A percentile compares a stretch with the other conserved stretches of the same genome.
phyloP scores from a whole-genome alignment of 495 filamentous ascomycete genomes.

The Penicillium cosmopolitanum region DNA sequence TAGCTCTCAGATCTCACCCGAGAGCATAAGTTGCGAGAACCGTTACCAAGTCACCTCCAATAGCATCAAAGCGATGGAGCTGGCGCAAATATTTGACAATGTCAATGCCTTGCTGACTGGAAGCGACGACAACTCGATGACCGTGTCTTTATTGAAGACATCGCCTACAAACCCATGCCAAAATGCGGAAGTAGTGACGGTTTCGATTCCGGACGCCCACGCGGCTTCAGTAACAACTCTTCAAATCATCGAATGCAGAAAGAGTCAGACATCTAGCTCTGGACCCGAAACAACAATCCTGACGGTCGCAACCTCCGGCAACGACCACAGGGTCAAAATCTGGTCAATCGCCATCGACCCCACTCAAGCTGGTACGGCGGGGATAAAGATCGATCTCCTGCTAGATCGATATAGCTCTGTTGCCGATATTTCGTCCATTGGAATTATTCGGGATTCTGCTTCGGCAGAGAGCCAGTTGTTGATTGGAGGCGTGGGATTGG shows the following conservation, averaged over 20 bases:
- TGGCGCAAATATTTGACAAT: slow-evolving; percentile 33
- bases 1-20: slow-evolving; percentile 17
- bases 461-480: slow-evolving; percentile 31
- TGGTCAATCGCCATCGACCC: slow-evolving; percentile 61
- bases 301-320: slow-evolving; percentile 66
- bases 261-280: background rate
- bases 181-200: slow-evolving; percentile 38
- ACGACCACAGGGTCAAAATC: slow-evolving; percentile 79
- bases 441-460: background rate
- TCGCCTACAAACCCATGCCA: slow-evolving; percentile 11
- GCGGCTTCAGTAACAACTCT: slow-evolving; percentile 77
- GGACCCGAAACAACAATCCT: slow-evolving; percentile 15
- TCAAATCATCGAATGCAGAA: slow-evolving; percentile 41
- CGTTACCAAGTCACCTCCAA: slow-evolving; percentile 69
- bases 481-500: slow-evolving; percentile 61
- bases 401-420: slow-evolving; percentile 62
- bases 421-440: slow-evolving; percentile 59
- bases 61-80: slow-evolving; percentile 64
- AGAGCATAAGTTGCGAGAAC: slow-evolving; percentile 36
- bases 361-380: slow-evolving; percentile 30
- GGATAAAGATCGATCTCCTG: slow-evolving; percentile 46
- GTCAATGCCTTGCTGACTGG: slow-evolving; percentile 66
- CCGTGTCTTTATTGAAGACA: slow-evolving; percentile 53
- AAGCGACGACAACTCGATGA: slow-evolving; percentile 82
- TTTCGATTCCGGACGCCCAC: slow-evolving; percentile 73